These are phyloP conservation scores for Coemansia sp. DNA, from an alignment of 192 early-diverging fungal species.

Conservation along the genomic window DNA sequence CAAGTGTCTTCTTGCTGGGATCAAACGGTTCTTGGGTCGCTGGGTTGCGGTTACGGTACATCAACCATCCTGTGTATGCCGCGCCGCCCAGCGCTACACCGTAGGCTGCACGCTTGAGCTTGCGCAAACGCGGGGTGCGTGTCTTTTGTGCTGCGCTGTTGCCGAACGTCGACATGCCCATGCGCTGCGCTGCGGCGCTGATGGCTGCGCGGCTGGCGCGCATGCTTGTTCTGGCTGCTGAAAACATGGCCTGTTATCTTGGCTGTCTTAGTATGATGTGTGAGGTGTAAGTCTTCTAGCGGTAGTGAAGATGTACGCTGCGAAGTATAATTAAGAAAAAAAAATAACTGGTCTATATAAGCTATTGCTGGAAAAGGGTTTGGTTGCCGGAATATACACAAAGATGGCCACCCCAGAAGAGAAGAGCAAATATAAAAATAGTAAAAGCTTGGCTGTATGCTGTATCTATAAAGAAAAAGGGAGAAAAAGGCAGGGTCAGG, in stretches of 20 bases:
- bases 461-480: neutral
- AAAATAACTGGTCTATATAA: neutral
- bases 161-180: slow-evolving; percentile 39
- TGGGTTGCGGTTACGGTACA: slow-evolving; percentile 55
- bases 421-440: neutral
- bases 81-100: slow-evolving; percentile 24
- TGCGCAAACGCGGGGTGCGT: slow-evolving; percentile 41
- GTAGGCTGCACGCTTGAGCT: slow-evolving; percentile 35
- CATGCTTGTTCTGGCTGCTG: slow-evolving; percentile 16
- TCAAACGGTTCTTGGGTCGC: slow-evolving; percentile 44
- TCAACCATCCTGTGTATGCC: slow-evolving; percentile 46
- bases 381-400: slow-evolving; percentile 1
- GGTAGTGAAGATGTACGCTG: too few relatives aligned
- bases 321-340: neutral
- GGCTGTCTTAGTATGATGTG: neutral
- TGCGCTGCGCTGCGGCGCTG: slow-evolving; percentile 29
- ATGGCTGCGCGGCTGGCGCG: slow-evolving; percentile 26
- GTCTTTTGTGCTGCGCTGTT: slow-evolving; percentile 9
- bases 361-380: neutral
- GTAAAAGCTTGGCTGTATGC: neutral
- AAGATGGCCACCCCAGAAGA: neutral
- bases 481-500: neutral
- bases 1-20: slow-evolving; percentile 45
- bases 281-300: too few relatives aligned
- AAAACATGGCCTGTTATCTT: slow-evolving; percentile 18